phyloP scores from a whole-genome alignment of 768 basidiomycete species.

The Russula ochroleuca region DNA sequence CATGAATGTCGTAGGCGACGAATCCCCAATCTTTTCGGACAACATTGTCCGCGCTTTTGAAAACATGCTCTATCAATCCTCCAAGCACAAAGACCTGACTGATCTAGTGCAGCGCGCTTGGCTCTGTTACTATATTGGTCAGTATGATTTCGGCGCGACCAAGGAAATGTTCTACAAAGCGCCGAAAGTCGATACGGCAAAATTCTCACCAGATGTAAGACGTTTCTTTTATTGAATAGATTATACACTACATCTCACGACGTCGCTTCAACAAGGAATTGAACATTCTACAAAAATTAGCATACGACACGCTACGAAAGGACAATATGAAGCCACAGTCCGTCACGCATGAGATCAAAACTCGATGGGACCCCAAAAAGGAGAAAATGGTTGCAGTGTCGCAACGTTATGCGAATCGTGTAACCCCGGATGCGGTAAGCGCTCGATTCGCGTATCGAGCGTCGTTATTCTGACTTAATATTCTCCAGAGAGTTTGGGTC shows the following conservation, averaged over 20 bases:
- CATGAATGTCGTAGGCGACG: constrained; percentile 31
- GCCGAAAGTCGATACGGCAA: constrained; percentile 43
- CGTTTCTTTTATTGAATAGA: neutral
- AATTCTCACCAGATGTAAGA: constrained; percentile 37
- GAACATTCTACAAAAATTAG: constrained; percentile 15
- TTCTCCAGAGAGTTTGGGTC: constrained; percentile 29
- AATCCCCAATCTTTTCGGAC: constrained; percentile 19
- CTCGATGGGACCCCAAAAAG: constrained; percentile 13
- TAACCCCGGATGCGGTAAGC: constrained; percentile 1
- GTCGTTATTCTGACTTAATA: neutral
- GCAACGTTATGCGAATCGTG: constrained; percentile 18
- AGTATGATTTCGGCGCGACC: constrained; percentile 35
- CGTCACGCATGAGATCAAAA: constrained; percentile 16
- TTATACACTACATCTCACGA: constrained; percentile 1
- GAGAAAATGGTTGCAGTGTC: constrained; percentile 21
- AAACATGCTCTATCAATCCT: constrained; percentile 17
- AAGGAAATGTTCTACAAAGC: constrained; percentile 43
- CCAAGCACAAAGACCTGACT: constrained; percentile 21
- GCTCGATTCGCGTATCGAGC: too few relatives aligned
- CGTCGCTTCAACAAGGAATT: constrained; percentile 4
- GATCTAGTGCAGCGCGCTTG: constrained; percentile 32
- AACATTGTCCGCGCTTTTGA: constrained; percentile 31
- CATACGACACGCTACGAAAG: constrained; percentile 14
- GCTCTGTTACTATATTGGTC: constrained; percentile 38
- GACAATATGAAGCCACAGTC: constrained; percentile 16